Percentiles rank a stretch among this genome's conserved stretches.
phyloP scores from a whole-genome alignment of 345 rosid species.

The Heritiera littoralis region DNA sequence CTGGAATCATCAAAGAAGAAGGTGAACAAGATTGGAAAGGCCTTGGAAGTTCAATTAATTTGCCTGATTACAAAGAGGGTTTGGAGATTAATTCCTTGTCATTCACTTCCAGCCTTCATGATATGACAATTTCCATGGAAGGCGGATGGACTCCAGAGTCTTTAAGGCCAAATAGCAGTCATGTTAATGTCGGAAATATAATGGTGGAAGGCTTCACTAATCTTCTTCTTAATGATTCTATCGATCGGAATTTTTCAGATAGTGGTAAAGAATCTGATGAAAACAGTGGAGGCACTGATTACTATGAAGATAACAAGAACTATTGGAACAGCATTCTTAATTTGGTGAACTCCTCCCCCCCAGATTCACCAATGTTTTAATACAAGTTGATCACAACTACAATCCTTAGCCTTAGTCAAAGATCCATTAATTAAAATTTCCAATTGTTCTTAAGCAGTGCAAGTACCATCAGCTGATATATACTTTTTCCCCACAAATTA shows the following conservation, averaged over 20 bases:
- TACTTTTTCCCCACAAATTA: not conserved
- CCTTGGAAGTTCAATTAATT: constrained; percentile 30
- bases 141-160: constrained; percentile 52
- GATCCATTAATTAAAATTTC: constrained; percentile 7
- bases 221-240: constrained; percentile 60
- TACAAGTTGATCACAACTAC: not conserved
- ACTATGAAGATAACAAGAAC: constrained; percentile 82
- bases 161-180: constrained; percentile 25
- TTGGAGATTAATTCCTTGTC: constrained; percentile 41
- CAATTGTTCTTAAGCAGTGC: not conserved
- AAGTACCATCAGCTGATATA: not conserved
- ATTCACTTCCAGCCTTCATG: constrained; percentile 46
- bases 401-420: not conserved
- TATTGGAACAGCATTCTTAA: constrained; percentile 95
- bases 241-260: constrained; percentile 46
- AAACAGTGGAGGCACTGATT: constrained; percentile 29
- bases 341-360: constrained; percentile 86
- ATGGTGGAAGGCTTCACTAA: constrained; percentile 81
- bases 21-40: constrained; percentile 63
- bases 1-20: constrained; percentile 52
- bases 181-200: constrained; percentile 26
- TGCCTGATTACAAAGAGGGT: constrained; percentile 35
- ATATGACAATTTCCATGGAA: constrained; percentile 51
- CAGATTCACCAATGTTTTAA: constrained; percentile 70
- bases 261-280: constrained; percentile 47